A percentile compares a stretch with the other conserved stretches of the same genome.
phyloP scores from a whole-genome alignment of 1,284 basidiomycete species.

The Apiotrichum gracile region DNA sequence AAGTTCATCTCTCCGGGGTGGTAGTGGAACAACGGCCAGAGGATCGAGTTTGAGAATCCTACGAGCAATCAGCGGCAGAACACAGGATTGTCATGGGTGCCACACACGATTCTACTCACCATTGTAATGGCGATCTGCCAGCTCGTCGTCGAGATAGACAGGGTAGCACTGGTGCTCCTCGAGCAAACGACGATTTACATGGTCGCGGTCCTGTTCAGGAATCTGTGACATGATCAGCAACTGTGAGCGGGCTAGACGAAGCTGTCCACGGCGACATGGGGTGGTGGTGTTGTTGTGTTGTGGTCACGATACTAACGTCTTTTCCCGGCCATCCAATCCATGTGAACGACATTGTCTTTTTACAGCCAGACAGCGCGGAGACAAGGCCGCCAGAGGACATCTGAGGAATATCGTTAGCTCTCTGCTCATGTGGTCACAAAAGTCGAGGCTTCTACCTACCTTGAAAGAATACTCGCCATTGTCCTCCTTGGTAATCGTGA shows the following conservation, averaged over 20 bases:
- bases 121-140: conserved; percentile 97
- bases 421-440: too few species aligned
- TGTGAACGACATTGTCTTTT: conserved; percentile 90
- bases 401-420: too few species aligned
- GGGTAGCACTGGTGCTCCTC: conserved; percentile 96
- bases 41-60: conserved; percentile 93
- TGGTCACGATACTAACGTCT: conserved; percentile 33
- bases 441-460: too few species aligned
- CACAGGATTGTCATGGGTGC: too few species aligned
- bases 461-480: conserved; percentile 89
- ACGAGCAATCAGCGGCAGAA: not conserved
- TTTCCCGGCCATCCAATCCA: conserved; percentile 79
- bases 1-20: conserved; percentile 99
- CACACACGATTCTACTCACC: too few species aligned
- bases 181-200: conserved; percentile 80
- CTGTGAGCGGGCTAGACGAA: not conserved
- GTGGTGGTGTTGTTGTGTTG: too few species aligned
- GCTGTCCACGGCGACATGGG: too few species aligned
- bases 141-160: conserved; percentile 93
- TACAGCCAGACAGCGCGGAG: conserved; percentile 88
- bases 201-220: conserved; percentile 73
- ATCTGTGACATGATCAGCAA: conserved; percentile 54
- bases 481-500: conserved; percentile 83
- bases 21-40: conserved; percentile 99
- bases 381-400: conserved; percentile 95